Evolutionary conservation across 768 basidiomycete genomes (phyloP).

Genomic region (Collybia nuda): DNA sequence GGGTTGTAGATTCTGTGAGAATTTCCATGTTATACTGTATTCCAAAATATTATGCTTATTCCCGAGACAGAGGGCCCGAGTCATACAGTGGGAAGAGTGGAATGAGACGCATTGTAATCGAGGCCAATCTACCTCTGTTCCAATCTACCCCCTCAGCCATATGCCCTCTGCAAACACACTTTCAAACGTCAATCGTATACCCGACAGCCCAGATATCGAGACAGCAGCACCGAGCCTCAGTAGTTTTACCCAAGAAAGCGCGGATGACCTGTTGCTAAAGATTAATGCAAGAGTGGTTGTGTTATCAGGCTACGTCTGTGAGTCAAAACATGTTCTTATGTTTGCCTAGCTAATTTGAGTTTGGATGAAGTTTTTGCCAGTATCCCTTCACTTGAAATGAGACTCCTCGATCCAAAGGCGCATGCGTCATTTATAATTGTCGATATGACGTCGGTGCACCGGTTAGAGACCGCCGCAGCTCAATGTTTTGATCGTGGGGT

Average conservation of each 20-base stretch:
- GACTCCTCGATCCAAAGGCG: background rate
- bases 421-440: background rate
- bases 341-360: background rate
- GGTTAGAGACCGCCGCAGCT: background rate
- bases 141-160: slow-evolving; percentile 3
- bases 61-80: slow-evolving; percentile 11
- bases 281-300: slow-evolving; percentile 7
- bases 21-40: background rate
- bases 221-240: background rate
- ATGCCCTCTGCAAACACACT: background rate
- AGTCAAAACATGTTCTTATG: slow-evolving; percentile 1
- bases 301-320: slow-evolving; percentile 13
- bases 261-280: slow-evolving; percentile 5
- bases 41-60: background rate
- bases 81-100: slow-evolving; percentile 14
- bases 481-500: background rate
- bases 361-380: background rate
- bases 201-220: background rate
- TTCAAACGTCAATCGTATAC: slow-evolving; percentile 1
- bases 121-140: background rate
- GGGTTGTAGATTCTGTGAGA: slow-evolving; percentile 21
- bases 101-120: slow-evolving; percentile 16
- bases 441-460: slow-evolving; percentile 1
- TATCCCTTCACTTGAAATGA: background rate
- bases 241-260: background rate